Evolutionary conservation across 2,329 filamentous ascomycete species (phyloP).

Genomic region (Penicillium sp.): DNA sequence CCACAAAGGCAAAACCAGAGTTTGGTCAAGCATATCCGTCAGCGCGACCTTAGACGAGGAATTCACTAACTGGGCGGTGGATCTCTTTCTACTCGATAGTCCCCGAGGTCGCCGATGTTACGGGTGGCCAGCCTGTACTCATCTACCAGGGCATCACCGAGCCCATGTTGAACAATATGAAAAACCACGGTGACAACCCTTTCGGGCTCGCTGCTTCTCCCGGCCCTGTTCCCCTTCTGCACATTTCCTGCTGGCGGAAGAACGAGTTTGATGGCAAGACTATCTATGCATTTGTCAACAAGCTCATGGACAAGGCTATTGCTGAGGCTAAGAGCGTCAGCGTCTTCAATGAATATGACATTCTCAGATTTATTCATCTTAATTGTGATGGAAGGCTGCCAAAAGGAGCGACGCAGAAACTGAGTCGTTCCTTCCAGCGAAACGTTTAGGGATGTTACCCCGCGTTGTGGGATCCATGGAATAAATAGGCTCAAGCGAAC

Average conservation of each 20-base stretch:
- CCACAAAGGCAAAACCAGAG: too few species aligned
- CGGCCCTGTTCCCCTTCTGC: slow-evolving; percentile 23
- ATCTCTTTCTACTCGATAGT: slow-evolving; percentile 21
- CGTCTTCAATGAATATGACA: slow-evolving; percentile 20
- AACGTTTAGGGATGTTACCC: not conserved
- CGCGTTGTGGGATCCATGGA: not conserved
- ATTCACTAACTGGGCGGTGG: slow-evolving; percentile 11
- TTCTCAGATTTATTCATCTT: too few species aligned
- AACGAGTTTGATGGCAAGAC: slow-evolving; percentile 26
- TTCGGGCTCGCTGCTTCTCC: slow-evolving; percentile 25
- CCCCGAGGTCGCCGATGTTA: slow-evolving; percentile 13
- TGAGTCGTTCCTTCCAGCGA: not conserved
- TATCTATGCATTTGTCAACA: slow-evolving; percentile 21
- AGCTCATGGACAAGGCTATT: slow-evolving; percentile 23
- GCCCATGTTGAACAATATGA: slow-evolving; percentile 23
- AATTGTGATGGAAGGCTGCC: not conserved
- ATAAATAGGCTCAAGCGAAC: not conserved
- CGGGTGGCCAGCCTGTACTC: slow-evolving; percentile 20
- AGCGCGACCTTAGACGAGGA: slow-evolving; percentile 13
- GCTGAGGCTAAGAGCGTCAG: slow-evolving; percentile 21
- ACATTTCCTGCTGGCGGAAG: slow-evolving; percentile 27
- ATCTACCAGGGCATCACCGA: slow-evolving; percentile 30
- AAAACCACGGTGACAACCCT: slow-evolving; percentile 28
- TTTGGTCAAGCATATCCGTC: slow-evolving; percentile 4
- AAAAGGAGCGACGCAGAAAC: not conserved